Evolutionary conservation across 306 rosid species (phyloP), one percentile per base, ranked within the genome.

Genomic region (Quillaja saponaria): DNA sequence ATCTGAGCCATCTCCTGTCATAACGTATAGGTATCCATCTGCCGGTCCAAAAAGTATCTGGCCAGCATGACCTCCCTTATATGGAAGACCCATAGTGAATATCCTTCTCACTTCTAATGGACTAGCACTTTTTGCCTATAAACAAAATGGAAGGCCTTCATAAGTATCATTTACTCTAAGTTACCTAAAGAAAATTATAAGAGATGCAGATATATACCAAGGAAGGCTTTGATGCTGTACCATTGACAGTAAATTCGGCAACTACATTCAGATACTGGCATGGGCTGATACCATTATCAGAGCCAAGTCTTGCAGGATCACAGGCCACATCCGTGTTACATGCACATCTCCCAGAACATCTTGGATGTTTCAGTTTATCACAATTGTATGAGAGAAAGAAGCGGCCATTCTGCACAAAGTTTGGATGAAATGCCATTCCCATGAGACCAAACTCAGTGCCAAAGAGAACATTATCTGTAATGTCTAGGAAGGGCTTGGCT

Each of bases 401-500:
- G 21, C 74, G 66, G 12, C 81, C 81, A 12, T 78, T 78, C 0
- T 56, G 47, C 4, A 34, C 13, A 7, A 67, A 74, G 64, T 74
- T 71, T n/a, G 81, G 87, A 64, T 74, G 83, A 71, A 81, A 78
- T 54, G 79, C 73, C 71, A 81, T 71, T 14, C 86, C 63, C 71
- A 75, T 66, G 34, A 69, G 37, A 13, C 79, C 81, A 41, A 74
- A 77, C 14, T 40, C 38, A 38, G 61, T 13, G 17, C 70, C 86
- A 38, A 34, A 64, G 13, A 71, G 58, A 56, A 78, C 54, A 15
- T 56, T 4, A 34, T 60, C 71, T 33, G 71, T 58, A 20, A 74
- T 39, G 52, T 71, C 83, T 25, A 78, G 33, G 58, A 78, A 81
- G 25, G 81, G 69, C 10, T 49, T 69, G 45, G 78, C 69, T 38